Conservation (phyloP, 2,329 filamentous ascomycete genomes). For the Aspergillus sp. region DNA sequence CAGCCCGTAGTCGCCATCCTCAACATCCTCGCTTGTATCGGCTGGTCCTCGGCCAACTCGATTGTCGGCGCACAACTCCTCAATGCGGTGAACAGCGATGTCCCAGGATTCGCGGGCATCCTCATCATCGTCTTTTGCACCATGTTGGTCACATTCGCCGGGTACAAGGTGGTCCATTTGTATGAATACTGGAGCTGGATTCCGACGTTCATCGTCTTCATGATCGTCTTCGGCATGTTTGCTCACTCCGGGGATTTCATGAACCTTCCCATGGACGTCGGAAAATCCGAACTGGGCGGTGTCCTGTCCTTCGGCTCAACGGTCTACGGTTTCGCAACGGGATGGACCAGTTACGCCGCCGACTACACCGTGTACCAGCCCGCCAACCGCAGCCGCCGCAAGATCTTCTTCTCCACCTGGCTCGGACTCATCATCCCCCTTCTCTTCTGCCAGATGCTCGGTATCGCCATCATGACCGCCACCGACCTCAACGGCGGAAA, state of each 20-base stretch:
- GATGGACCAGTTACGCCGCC: conserved; percentile 73
- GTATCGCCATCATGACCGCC: conserved; percentile 67
- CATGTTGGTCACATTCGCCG: conserved; percentile 68
- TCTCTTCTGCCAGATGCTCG: conserved; percentile 71
- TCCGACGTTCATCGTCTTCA: conserved; percentile 69
- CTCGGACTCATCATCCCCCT: conserved; percentile 68
- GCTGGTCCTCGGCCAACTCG: conserved; percentile 74
- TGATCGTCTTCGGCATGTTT: conserved; percentile 68
- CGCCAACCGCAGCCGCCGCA: conserved; percentile 54
- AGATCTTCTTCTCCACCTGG: conserved; percentile 69
- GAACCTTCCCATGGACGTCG: conserved; percentile 59
- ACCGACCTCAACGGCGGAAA: conserved; percentile 53
- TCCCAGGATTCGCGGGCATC: conserved; percentile 73
- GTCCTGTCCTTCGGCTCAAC: conserved; percentile 66
- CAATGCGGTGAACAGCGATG: conserved; percentile 66
- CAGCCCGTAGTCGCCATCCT: conserved; percentile 60
- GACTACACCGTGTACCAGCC: conserved; percentile 83
- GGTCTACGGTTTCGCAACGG: conserved; percentile 67
- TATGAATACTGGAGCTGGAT: conserved; percentile 78
- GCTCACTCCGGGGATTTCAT: conserved; percentile 65
- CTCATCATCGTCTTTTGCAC: conserved; percentile 70
- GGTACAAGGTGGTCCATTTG: conserved; percentile 71
- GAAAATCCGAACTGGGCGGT: conserved; percentile 59
- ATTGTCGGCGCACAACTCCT: conserved; percentile 79
- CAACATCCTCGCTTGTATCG: conserved; percentile 68